Conservation (phyloP, 1,284 basidiomycete species). For the Apiotrichum sp. region DNA sequence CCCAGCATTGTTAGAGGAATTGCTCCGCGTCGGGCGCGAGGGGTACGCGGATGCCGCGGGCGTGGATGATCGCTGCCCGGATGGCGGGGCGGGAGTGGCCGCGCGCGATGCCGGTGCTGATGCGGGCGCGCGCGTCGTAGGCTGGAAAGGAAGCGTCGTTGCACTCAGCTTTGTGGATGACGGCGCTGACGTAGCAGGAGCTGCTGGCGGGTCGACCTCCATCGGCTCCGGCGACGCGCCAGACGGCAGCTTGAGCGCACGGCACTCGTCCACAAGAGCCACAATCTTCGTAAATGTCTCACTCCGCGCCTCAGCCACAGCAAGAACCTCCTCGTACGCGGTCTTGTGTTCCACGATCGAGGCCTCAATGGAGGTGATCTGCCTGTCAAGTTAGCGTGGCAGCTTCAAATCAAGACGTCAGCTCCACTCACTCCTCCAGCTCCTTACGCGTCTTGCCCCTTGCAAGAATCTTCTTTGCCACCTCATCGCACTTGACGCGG, state of each 20-base stretch:
- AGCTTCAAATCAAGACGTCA: neutral
- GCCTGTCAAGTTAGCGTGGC: constrained; percentile 14
- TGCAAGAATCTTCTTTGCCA: constrained; percentile 30
- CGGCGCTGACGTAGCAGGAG: neutral
- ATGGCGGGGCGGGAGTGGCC: too few species aligned
- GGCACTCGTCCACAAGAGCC: constrained; percentile 32
- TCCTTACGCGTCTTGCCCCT: constrained; percentile 28
- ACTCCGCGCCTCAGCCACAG: constrained; percentile 25
- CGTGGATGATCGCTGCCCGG: neutral
- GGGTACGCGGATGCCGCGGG: constrained; percentile 3
- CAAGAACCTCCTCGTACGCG: constrained; percentile 19
- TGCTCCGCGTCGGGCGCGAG: neutral
- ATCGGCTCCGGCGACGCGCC: neutral
- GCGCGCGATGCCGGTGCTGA: constrained; percentile 8
- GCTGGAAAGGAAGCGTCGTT: constrained; percentile 32
- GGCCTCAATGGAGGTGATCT: constrained; percentile 26
- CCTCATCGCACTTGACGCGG: constrained; percentile 36
- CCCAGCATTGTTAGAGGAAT: neutral
- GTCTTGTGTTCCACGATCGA: constrained; percentile 31
- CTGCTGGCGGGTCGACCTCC: neutral
- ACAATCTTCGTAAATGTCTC: constrained; percentile 31
- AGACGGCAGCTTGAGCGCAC: constrained; percentile 28
- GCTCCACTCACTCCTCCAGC: constrained; percentile 34
- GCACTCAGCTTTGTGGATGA: constrained; percentile 14
- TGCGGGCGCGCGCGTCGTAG: constrained; percentile 1